phyloP scores from a whole-genome alignment of 164 flowering plant genomes.

The Magnolia officinalis region DNA sequence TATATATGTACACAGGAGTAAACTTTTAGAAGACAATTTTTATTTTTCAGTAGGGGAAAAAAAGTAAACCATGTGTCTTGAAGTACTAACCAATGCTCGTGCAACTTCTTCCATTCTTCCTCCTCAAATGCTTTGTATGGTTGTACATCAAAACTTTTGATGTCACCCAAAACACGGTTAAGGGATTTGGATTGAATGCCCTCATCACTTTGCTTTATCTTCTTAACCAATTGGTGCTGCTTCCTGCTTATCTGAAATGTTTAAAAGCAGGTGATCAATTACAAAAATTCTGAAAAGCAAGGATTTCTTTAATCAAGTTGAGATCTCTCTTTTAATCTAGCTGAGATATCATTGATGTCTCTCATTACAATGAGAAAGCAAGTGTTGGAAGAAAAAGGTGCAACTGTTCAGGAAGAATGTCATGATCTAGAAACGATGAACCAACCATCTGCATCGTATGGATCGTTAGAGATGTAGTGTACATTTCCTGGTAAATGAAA shows the following conservation, averaged over 20 bases:
- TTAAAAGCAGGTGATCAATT: slow-evolving; percentile 9
- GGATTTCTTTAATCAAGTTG: neutral
- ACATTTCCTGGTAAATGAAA: too few relatives aligned
- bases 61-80: neutral
- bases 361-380: too few relatives aligned
- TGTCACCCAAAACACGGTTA: slow-evolving; percentile 60
- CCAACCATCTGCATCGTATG: too few relatives aligned
- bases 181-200: slow-evolving; percentile 63
- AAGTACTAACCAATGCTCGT: slow-evolving; percentile 65
- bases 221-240: slow-evolving; percentile 73
- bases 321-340: neutral
- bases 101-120: slow-evolving; percentile 75
- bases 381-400: too few relatives aligned
- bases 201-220: slow-evolving; percentile 61
- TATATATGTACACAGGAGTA: slow-evolving; percentile 18
- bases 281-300: neutral
- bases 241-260: slow-evolving; percentile 63
- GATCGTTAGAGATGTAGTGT: too few relatives aligned
- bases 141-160: slow-evolving; percentile 51
- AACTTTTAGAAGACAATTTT: neutral
- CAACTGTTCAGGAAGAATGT: too few relatives aligned
- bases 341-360: too few relatives aligned
- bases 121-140: slow-evolving; percentile 72
- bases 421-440: too few relatives aligned
- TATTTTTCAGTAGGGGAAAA: neutral